Evolutionary conservation across 768 basidiomycete genomes (phyloP).

Genomic region (Tricholoma bakamatsutake): DNA sequence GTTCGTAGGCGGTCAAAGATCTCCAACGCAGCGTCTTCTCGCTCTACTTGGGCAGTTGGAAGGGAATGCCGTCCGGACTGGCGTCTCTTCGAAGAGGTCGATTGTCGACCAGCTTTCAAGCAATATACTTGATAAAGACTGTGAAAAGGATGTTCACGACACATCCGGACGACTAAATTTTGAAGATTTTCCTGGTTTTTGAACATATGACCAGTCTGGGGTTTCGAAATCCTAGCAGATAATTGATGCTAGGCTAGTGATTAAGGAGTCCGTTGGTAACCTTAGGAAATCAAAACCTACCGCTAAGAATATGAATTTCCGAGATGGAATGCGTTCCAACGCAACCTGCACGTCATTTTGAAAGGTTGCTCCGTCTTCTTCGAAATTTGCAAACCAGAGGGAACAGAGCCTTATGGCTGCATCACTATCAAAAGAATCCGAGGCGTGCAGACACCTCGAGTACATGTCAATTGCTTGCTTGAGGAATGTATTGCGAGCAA

Average conservation of each 20-base stretch:
- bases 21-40: slow-evolving; percentile 56
- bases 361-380: slow-evolving; percentile 42
- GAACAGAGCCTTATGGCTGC: slow-evolving; percentile 79
- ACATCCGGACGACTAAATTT: slow-evolving; percentile 65
- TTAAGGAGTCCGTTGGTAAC: background rate
- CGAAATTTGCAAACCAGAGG: slow-evolving; percentile 88
- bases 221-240: slow-evolving; percentile 73
- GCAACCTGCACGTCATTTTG: slow-evolving; percentile 35
- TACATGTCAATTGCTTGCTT: slow-evolving; percentile 81
- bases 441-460: slow-evolving; percentile 62
- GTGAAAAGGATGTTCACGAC: slow-evolving; percentile 90
- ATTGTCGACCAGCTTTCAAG: slow-evolving; percentile 35
- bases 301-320: slow-evolving; percentile 86
- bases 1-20: slow-evolving; percentile 51
- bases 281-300: slow-evolving; percentile 23
- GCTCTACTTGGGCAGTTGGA: slow-evolving; percentile 45
- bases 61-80: slow-evolving; percentile 39
- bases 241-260: slow-evolving; percentile 62
- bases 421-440: slow-evolving; percentile 72
- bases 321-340: slow-evolving; percentile 63
- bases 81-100: slow-evolving; percentile 26
- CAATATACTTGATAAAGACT: slow-evolving; percentile 87
- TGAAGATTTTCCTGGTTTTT: slow-evolving; percentile 57
- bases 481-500: slow-evolving; percentile 56
- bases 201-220: slow-evolving; percentile 21